These are phyloP conservation scores for Hortaea sp. DNA, from an alignment of 2,329 filamentous ascomycete genomes.

Conservation along the genomic window DNA sequence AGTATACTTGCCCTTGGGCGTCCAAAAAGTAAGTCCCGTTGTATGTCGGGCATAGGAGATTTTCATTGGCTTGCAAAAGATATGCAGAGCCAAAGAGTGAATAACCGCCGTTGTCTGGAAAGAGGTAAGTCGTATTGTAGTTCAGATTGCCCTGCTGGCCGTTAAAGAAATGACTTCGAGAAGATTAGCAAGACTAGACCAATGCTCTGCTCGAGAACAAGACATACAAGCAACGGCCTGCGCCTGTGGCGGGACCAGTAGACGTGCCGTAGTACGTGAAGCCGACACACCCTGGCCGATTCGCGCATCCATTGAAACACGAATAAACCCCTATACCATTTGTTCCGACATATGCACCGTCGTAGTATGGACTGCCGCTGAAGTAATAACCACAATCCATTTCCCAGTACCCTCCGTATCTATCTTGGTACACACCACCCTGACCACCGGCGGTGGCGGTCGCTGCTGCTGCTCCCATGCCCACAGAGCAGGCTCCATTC, in stretches of 20 bases:
- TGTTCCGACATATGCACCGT: neutral
- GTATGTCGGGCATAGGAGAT: neutral
- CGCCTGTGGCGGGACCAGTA: neutral
- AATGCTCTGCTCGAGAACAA: neutral
- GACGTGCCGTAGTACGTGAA: constrained; percentile 2
- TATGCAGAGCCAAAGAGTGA: neutral
- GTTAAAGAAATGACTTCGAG: neutral
- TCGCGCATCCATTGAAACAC: constrained; percentile 3
- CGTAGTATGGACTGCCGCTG: neutral
- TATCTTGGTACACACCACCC: constrained; percentile 3
- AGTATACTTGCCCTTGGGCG: neutral
- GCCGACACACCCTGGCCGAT: neutral
- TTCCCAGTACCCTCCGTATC: constrained; percentile 2
- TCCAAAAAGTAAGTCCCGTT: neutral
- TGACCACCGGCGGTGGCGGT: neutral
- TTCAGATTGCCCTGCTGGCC: constrained; percentile 1
- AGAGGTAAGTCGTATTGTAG: neutral
- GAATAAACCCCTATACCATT: neutral
- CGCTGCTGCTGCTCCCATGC: neutral
- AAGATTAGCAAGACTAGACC: neutral
- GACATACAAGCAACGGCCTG: constrained; percentile 1
- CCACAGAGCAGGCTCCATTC: neutral
- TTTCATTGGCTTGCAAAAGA: neutral
- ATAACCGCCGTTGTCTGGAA: neutral
- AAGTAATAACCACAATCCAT: neutral